A percentile compares a stretch with the other conserved stretches of the same genome.
These are phyloP conservation scores for Lophiotrema nucula DNA, from an alignment of 495 filamentous ascomycete species.

Conservation along the genomic window DNA sequence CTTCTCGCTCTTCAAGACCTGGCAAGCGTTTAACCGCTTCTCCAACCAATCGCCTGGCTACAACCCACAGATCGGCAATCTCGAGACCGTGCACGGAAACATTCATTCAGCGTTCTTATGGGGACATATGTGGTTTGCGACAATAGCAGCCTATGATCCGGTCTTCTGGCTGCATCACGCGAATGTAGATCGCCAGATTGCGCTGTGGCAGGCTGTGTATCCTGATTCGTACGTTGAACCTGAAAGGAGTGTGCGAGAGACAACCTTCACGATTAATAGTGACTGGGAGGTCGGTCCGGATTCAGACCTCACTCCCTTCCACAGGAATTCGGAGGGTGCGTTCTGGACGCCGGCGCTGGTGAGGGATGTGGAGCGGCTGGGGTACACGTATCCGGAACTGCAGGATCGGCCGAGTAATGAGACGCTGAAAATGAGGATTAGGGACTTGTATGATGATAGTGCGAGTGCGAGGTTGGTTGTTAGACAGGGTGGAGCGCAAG, in stretches of 20 bases:
- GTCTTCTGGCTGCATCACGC: no score
- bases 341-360: constrained; percentile 36
- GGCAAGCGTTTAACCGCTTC: background rate
- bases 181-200: constrained; percentile 10
- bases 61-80: constrained; percentile 1
- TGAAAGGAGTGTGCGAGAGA: constrained; percentile 21
- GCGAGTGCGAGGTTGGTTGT: background rate
- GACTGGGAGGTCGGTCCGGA: background rate
- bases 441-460: background rate
- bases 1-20: background rate
- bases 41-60: background rate
- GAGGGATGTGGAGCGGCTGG: constrained; percentile 38
- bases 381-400: constrained; percentile 52
- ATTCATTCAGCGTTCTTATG: background rate
- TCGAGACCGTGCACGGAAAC: constrained; percentile 8
- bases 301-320: constrained; percentile 36
- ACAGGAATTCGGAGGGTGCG: constrained; percentile 31
- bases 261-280: background rate
- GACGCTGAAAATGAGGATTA: constrained; percentile 7
- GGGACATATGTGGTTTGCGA: constrained; percentile 4
- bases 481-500: background rate
- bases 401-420: constrained; percentile 29
- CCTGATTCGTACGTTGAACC: constrained; percentile 35
- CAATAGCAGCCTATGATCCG: background rate
- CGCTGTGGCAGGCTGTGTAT: constrained; percentile 15